Conservation (phyloP, 1,139 yeast species). For the Geotrichum klebahnii region DNA sequence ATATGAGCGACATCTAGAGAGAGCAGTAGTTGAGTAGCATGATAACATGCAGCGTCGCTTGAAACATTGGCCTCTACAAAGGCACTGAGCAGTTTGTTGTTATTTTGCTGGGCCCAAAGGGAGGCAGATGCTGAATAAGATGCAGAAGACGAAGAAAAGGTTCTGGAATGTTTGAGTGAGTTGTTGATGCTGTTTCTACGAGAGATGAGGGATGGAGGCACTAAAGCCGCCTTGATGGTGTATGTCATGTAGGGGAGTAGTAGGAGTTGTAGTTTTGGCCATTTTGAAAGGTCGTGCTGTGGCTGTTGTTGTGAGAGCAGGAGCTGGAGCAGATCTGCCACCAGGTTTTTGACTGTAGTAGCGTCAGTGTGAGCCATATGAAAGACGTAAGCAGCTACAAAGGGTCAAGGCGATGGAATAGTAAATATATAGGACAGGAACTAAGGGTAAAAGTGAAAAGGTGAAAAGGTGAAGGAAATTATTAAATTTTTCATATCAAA, state of each 20-base stretch:
- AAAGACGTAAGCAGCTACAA: no score
- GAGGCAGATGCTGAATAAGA: background rate
- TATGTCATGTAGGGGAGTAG: conserved; percentile 16
- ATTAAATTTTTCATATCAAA: no score
- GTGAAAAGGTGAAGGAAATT: no score
- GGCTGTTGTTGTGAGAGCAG: background rate
- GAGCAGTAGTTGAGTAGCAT: conserved; percentile 2
- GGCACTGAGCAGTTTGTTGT: conserved; percentile 7
- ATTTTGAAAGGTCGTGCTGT: background rate
- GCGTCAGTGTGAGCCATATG: no score
- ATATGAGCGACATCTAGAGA: background rate
- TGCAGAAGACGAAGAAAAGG: background rate
- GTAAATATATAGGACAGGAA: no score
- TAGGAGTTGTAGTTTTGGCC: conserved; percentile 8
- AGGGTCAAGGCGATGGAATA: no score
- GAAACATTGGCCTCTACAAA: conserved; percentile 15
- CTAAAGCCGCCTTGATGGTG: conserved; percentile 6
- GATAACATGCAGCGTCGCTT: conserved; percentile 11
- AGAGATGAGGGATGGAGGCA: background rate
- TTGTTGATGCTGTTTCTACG: background rate
- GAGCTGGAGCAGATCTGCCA: background rate
- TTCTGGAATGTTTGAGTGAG: background rate
- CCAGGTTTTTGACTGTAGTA: background rate
- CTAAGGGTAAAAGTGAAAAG: no score
- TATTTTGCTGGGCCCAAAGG: background rate